Evolutionary conservation across 2,329 filamentous ascomycete species (phyloP).

Genomic region (Trichoderma polysporum): DNA sequence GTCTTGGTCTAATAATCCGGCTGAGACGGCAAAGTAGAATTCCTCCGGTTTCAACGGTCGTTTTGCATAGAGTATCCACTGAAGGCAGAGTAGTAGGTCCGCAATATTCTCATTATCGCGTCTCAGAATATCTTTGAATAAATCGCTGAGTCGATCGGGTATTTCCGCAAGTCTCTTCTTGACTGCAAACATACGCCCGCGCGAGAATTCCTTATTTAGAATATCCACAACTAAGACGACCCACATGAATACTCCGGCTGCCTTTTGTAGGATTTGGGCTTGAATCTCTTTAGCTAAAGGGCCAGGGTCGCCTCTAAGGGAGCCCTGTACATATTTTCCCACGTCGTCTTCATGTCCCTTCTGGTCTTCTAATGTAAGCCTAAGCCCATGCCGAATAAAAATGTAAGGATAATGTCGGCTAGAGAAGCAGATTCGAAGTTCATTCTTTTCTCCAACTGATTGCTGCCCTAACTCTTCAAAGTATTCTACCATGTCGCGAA

Average conservation of each 20-base stretch:
- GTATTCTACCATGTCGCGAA: constrained; percentile 43
- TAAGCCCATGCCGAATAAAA: constrained; percentile 29
- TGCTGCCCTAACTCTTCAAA: constrained; percentile 40
- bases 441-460: constrained; percentile 5
- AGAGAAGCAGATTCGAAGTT: constrained; percentile 43
- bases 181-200: constrained; percentile 29
- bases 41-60: constrained; percentile 44
- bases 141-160: constrained; percentile 40
- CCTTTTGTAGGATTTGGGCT: constrained; percentile 35
- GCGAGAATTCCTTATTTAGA: constrained; percentile 36
- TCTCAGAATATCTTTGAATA: constrained; percentile 53
- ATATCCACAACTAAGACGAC: constrained; percentile 41
- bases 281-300: background rate
- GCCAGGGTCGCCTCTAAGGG: background rate
- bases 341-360: constrained; percentile 31
- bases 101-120: constrained; percentile 45
- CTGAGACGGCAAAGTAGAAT: constrained; percentile 38
- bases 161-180: constrained; percentile 35
- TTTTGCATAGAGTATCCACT: constrained; percentile 52
- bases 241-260: constrained; percentile 47
- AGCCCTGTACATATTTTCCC: background rate
- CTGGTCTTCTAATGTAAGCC: constrained; percentile 30
- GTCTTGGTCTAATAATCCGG: background rate
- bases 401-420: constrained; percentile 51
- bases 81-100: constrained; percentile 46